Evolutionary conservation across 1,284 basidiomycete genomes (phyloP).

Genomic region (Sanghuangporus weigelae): DNA sequence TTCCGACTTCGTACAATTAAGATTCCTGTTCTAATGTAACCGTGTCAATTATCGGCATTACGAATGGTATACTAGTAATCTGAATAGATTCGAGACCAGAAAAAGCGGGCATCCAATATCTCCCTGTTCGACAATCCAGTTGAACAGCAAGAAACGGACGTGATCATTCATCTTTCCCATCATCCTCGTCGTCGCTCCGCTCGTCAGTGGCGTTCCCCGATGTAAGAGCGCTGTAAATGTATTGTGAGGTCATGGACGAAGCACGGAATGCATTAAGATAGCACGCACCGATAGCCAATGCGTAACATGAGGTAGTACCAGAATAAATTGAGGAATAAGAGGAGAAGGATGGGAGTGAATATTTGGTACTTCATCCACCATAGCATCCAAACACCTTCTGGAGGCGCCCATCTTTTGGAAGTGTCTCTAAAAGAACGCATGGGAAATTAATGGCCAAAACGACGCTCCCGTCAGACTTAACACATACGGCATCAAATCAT

Average conservation of each 20-base stretch:
- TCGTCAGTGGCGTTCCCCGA: slow-evolving; percentile 36
- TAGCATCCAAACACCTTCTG: slow-evolving; percentile 65
- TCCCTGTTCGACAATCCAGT: background rate
- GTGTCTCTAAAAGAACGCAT: slow-evolving; percentile 39
- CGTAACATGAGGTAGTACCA: slow-evolving; percentile 85
- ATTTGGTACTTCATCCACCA: slow-evolving; percentile 83
- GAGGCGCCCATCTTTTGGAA: slow-evolving; percentile 55
- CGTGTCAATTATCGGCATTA: too few species aligned
- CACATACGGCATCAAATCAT: slow-evolving; percentile 74
- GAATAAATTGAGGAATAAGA: slow-evolving; percentile 85
- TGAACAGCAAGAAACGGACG: background rate
- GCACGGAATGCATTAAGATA: background rate
- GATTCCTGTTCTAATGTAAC: too few species aligned
- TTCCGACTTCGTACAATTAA: too few species aligned
- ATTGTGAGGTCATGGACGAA: background rate
- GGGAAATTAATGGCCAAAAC: background rate
- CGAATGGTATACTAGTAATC: too few species aligned
- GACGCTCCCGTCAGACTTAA: background rate
- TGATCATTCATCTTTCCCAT: slow-evolving; percentile 34
- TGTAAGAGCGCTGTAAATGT: slow-evolving; percentile 32
- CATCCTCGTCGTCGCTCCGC: slow-evolving; percentile 69
- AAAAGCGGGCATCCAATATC: too few species aligned
- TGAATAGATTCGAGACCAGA: too few species aligned
- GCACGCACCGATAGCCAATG: slow-evolving; percentile 48
- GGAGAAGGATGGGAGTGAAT: slow-evolving; percentile 65